These are phyloP conservation scores for Santalum album DNA, from an alignment of 164 flowering plant genomes.

Conservation along the genomic window DNA sequence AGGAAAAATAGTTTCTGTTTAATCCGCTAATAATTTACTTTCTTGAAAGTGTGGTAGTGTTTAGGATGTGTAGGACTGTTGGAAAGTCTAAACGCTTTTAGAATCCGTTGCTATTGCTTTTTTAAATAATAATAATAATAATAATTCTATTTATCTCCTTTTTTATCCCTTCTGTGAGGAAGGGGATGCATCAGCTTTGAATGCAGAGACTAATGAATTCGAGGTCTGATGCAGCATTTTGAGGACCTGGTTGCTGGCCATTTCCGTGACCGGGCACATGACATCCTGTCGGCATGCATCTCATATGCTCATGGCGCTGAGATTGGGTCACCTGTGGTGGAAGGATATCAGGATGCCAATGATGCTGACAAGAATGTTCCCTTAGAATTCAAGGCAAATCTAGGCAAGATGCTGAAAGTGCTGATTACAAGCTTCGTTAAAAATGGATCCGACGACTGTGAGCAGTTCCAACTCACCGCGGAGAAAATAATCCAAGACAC, in stretches of 20 bases:
- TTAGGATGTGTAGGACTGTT: too few relatives aligned
- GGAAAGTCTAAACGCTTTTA: too few relatives aligned
- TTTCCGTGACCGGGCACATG: background rate
- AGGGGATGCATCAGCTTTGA: too few relatives aligned
- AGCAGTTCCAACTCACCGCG: background rate
- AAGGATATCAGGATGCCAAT: background rate
- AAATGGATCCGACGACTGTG: background rate
- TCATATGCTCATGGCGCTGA: background rate
- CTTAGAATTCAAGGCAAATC: background rate
- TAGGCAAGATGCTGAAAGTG: background rate
- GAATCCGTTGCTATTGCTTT: too few relatives aligned
- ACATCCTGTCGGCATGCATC: background rate
- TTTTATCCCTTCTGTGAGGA: too few relatives aligned
- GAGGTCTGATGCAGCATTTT: background rate
- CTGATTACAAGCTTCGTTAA: background rate
- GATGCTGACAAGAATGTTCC: background rate
- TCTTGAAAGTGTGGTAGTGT: too few relatives aligned
- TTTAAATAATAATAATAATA: too few relatives aligned
- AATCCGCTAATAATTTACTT: too few relatives aligned
- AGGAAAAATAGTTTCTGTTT: too few relatives aligned
- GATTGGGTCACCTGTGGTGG: background rate
- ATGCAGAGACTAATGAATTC: too few relatives aligned
- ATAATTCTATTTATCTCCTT: too few relatives aligned
- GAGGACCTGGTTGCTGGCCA: slow-evolving; percentile 2
- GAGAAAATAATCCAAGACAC: background rate